Conservation (phyloP, 768 basidiomycete genomes). For the Collybiopsis confluens region DNA sequence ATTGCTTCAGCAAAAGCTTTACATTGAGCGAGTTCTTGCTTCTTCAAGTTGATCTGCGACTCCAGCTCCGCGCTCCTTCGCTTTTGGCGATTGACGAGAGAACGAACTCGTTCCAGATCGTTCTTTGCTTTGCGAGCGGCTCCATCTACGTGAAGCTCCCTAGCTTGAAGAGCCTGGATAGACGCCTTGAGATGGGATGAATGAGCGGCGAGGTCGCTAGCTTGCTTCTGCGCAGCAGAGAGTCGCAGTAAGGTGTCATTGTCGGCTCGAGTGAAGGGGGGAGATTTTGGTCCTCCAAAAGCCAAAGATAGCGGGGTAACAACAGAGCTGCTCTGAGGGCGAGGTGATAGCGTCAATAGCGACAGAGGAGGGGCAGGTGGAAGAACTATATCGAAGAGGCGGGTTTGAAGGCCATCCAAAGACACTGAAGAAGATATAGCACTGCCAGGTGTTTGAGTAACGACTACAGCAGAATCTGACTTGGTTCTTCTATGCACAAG, state of each 20-base stretch:
- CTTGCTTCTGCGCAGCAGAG: not conserved
- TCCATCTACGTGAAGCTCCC: not conserved
- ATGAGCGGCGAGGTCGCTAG: not conserved
- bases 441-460: not conserved
- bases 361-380: slow-evolving; percentile 5
- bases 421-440: not conserved
- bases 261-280: not conserved
- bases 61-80: not conserved
- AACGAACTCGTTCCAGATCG: slow-evolving; percentile 1
- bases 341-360: not conserved
- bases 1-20: not conserved
- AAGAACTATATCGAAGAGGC: not conserved
- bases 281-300: not conserved
- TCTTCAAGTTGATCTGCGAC: not conserved
- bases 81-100: slow-evolving; percentile 2
- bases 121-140: not conserved
- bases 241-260: not conserved
- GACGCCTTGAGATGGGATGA: not conserved
- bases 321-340: too few relatives aligned
- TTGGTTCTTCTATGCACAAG: slow-evolving; percentile 7
- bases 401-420: not conserved
- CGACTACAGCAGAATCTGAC: slow-evolving; percentile 2
- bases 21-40: slow-evolving; percentile 5
- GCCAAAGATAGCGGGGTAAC: too few relatives aligned
- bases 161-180: not conserved